Percentiles rank a stretch among this genome's conserved stretches.
These are phyloP conservation scores for Hypoxylon sp. DNA, from an alignment of 2,329 filamentous ascomycete species.

Conservation along the genomic window DNA sequence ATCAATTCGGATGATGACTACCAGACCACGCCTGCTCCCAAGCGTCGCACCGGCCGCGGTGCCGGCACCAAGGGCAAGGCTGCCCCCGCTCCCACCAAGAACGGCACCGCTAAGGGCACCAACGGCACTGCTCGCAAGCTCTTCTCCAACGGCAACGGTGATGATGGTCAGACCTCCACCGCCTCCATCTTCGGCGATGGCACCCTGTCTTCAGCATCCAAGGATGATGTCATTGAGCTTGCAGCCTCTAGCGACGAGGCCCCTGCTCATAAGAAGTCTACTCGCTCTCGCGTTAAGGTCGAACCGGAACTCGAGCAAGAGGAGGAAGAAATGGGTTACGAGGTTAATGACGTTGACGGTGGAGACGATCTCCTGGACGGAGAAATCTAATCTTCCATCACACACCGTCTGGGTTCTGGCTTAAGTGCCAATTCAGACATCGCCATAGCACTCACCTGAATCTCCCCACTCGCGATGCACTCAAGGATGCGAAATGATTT, in stretches of 20 bases:
- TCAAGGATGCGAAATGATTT: neutral
- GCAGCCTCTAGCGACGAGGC: conserved; percentile 55
- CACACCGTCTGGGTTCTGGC: neutral
- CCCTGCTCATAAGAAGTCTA: conserved; percentile 50
- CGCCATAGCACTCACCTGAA: neutral
- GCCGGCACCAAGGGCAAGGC: conserved; percentile 15
- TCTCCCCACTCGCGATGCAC: neutral
- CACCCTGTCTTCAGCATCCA: neutral
- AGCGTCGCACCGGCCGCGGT: conserved; percentile 30
- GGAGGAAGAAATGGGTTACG: neutral
- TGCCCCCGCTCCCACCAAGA: conserved; percentile 44
- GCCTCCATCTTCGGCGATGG: neutral
- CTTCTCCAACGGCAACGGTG: conserved; percentile 30
- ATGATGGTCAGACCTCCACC: neutral
- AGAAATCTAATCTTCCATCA: conserved; percentile 52
- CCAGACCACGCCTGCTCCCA: conserved; percentile 27
- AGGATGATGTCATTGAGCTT: conserved; percentile 50
- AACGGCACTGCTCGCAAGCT: conserved; percentile 20
- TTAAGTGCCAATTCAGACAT: neutral
- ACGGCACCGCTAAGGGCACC: neutral
- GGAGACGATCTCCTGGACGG: conserved; percentile 53
- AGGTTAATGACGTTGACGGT: neutral
- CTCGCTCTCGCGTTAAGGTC: conserved; percentile 31
- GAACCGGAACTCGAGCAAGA: conserved; percentile 13
- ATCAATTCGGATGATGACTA: conserved; percentile 27